Conservation (phyloP, 306 rosid species). For the Sicyos baderoa region DNA sequence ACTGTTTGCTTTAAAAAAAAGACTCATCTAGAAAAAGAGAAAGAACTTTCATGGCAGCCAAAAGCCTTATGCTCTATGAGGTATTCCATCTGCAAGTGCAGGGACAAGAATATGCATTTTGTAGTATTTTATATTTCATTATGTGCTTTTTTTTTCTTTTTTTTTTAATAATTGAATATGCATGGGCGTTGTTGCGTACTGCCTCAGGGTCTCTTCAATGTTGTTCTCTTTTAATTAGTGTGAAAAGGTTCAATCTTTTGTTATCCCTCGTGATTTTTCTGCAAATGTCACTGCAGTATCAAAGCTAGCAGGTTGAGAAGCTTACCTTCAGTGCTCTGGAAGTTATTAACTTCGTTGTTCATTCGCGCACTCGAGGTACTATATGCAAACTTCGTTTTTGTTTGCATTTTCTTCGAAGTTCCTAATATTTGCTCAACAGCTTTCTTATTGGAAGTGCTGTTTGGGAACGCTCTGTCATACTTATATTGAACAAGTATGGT, state of each 20-base stretch:
- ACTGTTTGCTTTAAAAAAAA: too few species aligned
- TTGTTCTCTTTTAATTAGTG: constrained; percentile 21
- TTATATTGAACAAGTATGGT: not conserved
- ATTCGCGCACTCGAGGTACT: constrained; percentile 79
- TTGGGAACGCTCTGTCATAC: not conserved
- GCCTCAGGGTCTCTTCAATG: not conserved
- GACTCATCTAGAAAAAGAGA: too few species aligned
- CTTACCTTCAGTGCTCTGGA: constrained; percentile 47
- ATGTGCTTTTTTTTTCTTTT: not conserved
- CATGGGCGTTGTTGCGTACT: not conserved
- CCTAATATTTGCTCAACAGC: not conserved
- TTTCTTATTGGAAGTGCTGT: constrained; percentile 16
- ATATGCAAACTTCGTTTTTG: constrained; percentile 39
- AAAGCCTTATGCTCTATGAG: too few species aligned
- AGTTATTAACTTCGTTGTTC: constrained; percentile 60
- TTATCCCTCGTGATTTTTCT: constrained; percentile 38
- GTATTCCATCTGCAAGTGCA: too few species aligned
- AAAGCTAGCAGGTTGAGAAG: constrained; percentile 97
- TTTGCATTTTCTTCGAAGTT: constrained; percentile 24
- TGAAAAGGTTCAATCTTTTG: constrained; percentile 35
- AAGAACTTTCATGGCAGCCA: too few species aligned
- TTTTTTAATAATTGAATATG: not conserved
- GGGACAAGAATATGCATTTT: not conserved
- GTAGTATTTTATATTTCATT: too few species aligned
- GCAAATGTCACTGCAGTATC: constrained; percentile 95